phyloP scores from a whole-genome alignment of 805 yeast genomes.

The Hanseniaspora hatyaiensis region DNA sequence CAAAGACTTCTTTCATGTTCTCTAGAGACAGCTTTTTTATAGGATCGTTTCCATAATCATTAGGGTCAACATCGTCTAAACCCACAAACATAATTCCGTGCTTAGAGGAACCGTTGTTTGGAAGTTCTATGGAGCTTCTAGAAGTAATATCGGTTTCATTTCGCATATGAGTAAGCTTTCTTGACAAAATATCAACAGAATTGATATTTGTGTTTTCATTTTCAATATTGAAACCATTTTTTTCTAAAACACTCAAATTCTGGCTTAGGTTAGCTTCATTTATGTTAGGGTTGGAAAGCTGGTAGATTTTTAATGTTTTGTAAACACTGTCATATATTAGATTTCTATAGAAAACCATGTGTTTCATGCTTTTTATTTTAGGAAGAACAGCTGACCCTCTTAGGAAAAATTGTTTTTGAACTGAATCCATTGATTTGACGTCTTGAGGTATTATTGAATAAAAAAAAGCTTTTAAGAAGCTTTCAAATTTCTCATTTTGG shows the following conservation, averaged over 20 bases:
- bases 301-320: constrained; percentile 23
- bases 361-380: constrained; percentile 24
- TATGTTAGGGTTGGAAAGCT: constrained; percentile 6
- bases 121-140: constrained; percentile 19
- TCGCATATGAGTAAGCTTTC: constrained; percentile 17
- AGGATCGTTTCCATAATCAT: constrained; percentile 20
- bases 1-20: constrained; percentile 50
- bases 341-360: constrained; percentile 25
- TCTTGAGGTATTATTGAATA: constrained; percentile 17
- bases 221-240: neutral
- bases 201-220: neutral
- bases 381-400: constrained; percentile 29
- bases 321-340: constrained; percentile 24
- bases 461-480: constrained; percentile 28
- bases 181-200: constrained; percentile 4
- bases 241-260: neutral
- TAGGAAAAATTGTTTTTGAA: constrained; percentile 19
- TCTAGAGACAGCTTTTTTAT: constrained; percentile 28
- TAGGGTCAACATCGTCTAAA: constrained; percentile 16
- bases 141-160: constrained; percentile 13
- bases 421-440: neutral
- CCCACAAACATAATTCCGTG: constrained; percentile 13
- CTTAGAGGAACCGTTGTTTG: neutral
- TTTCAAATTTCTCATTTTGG: constrained; percentile 15
- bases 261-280: neutral